Evolutionary conservation across 2,329 filamentous ascomycete genomes (phyloP).

Genomic region (Diplodia scrobiculata): DNA sequence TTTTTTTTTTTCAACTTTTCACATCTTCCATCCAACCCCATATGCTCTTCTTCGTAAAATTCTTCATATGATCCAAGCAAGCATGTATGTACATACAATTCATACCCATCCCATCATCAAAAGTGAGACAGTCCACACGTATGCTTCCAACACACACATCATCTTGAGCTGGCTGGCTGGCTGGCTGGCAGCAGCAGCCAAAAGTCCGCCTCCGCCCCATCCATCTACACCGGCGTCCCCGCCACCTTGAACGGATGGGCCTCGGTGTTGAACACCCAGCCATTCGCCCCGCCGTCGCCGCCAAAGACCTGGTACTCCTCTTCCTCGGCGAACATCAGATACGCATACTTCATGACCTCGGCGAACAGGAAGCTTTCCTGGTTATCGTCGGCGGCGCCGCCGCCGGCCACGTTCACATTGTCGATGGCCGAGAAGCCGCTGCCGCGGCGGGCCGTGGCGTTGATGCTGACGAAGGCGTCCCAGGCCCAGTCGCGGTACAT

Average conservation of each 20-base stretch:
- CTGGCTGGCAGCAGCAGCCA: no score
- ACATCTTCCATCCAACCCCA: no score
- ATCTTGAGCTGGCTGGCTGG: no score
- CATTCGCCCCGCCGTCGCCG: slow-evolving; percentile 51
- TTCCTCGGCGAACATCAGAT: slow-evolving; percentile 67
- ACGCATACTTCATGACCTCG: slow-evolving; percentile 83
- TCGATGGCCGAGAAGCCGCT: slow-evolving; percentile 68
- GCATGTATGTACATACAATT: no score
- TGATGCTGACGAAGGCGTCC: slow-evolving; percentile 73
- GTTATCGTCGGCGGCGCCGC: slow-evolving; percentile 66
- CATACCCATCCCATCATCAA: no score
- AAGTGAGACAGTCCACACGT: no score
- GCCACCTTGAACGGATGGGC: slow-evolving; percentile 61
- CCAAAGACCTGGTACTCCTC: slow-evolving; percentile 60
- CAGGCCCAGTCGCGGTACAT: slow-evolving; percentile 85
- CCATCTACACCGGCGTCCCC: slow-evolving; percentile 31
- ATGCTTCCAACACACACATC: no score
- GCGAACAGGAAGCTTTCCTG: slow-evolving; percentile 90
- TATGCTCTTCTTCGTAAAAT: no score
- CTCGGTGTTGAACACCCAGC: slow-evolving; percentile 66
- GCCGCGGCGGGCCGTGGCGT: slow-evolving; percentile 62
- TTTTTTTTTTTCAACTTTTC: no score
- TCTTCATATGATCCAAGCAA: no score
- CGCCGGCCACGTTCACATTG: slow-evolving; percentile 65
- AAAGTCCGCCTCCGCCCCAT: no score